Base-by-base conservation (phyloP, 2,329 filamentous ascomycete genomes). In the Tolypocladium sp. region DNA sequence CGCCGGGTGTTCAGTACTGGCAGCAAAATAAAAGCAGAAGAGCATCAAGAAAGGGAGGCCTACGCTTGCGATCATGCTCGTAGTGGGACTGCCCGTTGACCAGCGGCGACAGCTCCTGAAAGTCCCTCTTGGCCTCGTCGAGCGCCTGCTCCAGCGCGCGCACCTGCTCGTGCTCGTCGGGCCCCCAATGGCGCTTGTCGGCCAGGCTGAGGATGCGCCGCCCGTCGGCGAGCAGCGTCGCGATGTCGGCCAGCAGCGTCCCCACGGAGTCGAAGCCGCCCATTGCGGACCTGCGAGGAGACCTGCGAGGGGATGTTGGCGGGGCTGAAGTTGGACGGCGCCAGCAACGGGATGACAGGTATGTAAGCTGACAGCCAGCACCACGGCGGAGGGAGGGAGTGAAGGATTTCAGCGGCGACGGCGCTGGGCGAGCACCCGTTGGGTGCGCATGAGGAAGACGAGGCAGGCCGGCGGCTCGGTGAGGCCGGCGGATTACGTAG, bases 81-180 rank as follows among this genome's bases (percentile, higher is more conserved):
- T 85, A 85, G 69, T 84, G 82, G 53, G 78, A 74, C 64, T 80
- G 77, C 37, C 82, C 82, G 63, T 82, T 80, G 58, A 85, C 77
- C 51, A 85, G 73, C 54, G 75, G 74, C 27, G 77, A 77, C 60
- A 86, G 73, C 66, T 82, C 78, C 71, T 85, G 82, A 63, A 85
- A 86, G 71, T 86, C 82, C 68, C 77, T 78, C 71, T 80, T 82
- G 59, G 83, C 83, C 64, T 84, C 81, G 67, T 84, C 81, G 57
- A 86, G 74, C n/a, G 77, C 74, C 41, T 76, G 73, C 65, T 84
- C 79, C 58, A 86, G 74, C 55, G 80, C 77, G 59, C 77, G 79
- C 59, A 80, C 69, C 72, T 85, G 83, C 67, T 85, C 82, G 67
- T 82, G 79, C 73, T 85, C 82, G 74, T 84, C 82, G 27, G 76